Evolutionary conservation across 768 basidiomycete species (phyloP).

Genomic region (Auricularia cornea): DNA sequence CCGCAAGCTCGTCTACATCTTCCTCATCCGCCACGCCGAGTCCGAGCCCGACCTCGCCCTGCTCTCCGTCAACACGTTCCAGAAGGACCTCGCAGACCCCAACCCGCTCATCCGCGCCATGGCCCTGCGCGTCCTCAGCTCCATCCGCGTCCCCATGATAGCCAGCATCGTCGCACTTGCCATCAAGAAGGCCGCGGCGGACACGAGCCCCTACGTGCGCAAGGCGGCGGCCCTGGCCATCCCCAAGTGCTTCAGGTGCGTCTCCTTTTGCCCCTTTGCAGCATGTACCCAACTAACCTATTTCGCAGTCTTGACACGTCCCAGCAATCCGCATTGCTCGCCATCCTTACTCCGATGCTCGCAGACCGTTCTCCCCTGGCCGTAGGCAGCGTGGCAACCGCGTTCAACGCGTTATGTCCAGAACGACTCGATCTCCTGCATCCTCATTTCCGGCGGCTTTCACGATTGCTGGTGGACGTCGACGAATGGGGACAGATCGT

Average conservation of each 20-base stretch:
- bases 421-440: constrained; percentile 83
- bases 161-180: constrained; percentile 77
- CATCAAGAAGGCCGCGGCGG: constrained; percentile 86
- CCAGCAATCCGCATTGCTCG: constrained; percentile 64
- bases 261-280: neutral
- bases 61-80: constrained; percentile 96
- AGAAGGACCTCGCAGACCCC: constrained; percentile 87
- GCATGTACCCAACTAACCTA: neutral
- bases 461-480: constrained; percentile 74
- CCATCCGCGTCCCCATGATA: constrained; percentile 86
- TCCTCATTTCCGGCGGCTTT: constrained; percentile 77
- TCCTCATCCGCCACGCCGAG: constrained; percentile 88
- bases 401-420: constrained; percentile 83
- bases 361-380: constrained; percentile 77
- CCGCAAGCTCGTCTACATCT: constrained; percentile 96
- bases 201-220: constrained; percentile 89
- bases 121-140: constrained; percentile 87
- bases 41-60: constrained; percentile 91
- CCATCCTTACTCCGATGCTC: constrained; percentile 52
- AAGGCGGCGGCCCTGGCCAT: constrained; percentile 89
- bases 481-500: constrained; percentile 97
- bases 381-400: constrained; percentile 75
- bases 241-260: constrained; percentile 73
- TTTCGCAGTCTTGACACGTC: constrained; percentile 57
- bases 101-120: constrained; percentile 94